These are phyloP conservation scores for Triadica sebifera DNA, from an alignment of 345 rosid genomes.

Conservation along the genomic window DNA sequence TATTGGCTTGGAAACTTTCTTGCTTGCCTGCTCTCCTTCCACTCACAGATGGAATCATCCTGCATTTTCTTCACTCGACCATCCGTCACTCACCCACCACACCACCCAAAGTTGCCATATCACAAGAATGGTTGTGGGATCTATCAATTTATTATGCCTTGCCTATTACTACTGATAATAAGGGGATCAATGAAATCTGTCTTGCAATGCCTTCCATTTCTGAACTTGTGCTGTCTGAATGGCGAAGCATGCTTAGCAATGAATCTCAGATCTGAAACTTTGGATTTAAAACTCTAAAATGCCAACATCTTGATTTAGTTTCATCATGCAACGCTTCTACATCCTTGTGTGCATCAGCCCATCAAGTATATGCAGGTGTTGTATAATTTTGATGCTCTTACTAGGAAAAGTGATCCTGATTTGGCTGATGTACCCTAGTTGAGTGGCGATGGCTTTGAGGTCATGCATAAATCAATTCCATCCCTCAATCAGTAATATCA, in stretches of 20 bases:
- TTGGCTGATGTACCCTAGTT: conserved; percentile 36
- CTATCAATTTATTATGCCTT: conserved; percentile 49
- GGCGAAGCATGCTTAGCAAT: conserved; percentile 65
- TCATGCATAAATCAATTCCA: conserved; percentile 5
- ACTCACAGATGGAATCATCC: conserved; percentile 61
- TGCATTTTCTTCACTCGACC: conserved; percentile 51
- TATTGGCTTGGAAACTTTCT: conserved; percentile 54
- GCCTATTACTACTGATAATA: conserved; percentile 49
- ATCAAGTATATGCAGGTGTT: conserved; percentile 73
- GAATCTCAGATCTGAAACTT: conserved; percentile 63
- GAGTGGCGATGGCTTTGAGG: conserved; percentile 19
- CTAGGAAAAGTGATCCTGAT: conserved; percentile 36
- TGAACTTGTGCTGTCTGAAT: conserved; percentile 64
- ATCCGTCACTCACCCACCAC: conserved; percentile 54
- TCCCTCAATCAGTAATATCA: conserved; percentile 17
- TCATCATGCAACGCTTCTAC: conserved; percentile 74
- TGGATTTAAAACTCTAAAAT: conserved; percentile 51
- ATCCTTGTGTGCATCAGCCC: conserved; percentile 74
- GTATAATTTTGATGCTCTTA: conserved; percentile 43
- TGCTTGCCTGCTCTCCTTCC: conserved; percentile 64
- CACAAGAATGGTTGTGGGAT: conserved; percentile 44
- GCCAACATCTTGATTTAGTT: conserved; percentile 64
- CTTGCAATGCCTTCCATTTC: conserved; percentile 61
- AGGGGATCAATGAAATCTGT: conserved; percentile 63
- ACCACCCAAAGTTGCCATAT: conserved; percentile 43